Evolutionary conservation across 306 rosid genomes (phyloP).

Genomic region (Lotus japonicus): DNA sequence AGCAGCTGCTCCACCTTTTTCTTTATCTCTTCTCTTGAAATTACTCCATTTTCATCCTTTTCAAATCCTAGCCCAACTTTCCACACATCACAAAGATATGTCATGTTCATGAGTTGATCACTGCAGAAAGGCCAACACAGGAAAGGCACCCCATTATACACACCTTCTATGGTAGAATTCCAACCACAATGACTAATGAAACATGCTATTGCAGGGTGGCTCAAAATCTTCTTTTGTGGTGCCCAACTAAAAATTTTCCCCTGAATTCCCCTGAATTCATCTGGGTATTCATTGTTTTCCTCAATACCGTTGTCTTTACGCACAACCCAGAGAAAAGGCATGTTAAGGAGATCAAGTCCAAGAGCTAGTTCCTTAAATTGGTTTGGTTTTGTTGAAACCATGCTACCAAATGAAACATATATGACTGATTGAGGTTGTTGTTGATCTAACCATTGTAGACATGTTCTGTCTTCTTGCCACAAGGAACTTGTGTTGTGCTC

Average conservation of each 20-base stretch:
- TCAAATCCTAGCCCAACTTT: constrained; percentile 41
- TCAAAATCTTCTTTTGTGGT: constrained; percentile 40
- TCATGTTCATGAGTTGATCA: constrained; percentile 38
- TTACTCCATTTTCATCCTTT: constrained; percentile 26
- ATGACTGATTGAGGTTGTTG: constrained; percentile 29
- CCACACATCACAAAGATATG: constrained; percentile 54
- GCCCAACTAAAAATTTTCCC: constrained; percentile 44
- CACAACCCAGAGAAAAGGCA: constrained; percentile 35
- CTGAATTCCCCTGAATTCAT: constrained; percentile 25
- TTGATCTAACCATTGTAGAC: constrained; percentile 30
- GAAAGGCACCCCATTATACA: constrained; percentile 38
- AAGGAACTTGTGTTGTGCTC: neutral
- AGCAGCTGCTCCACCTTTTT: constrained; percentile 38
- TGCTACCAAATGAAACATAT: constrained; percentile 37
- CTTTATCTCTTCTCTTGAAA: constrained; percentile 34
- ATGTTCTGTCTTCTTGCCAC: constrained; percentile 22
- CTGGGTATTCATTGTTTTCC: constrained; percentile 1
- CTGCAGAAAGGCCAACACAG: constrained; percentile 54
- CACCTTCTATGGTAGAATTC: constrained; percentile 55
- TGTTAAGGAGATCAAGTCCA: constrained; percentile 26
- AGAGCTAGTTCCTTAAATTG: constrained; percentile 36
- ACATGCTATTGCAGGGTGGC: constrained; percentile 30
- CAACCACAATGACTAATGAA: constrained; percentile 57
- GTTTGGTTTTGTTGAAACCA: neutral
- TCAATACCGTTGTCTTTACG: neutral